Evolutionary conservation across 495 filamentous ascomycete species (phyloP), one percentile per base, ranked within the genome.

Genomic region (Glutinoglossum americanum): DNA sequence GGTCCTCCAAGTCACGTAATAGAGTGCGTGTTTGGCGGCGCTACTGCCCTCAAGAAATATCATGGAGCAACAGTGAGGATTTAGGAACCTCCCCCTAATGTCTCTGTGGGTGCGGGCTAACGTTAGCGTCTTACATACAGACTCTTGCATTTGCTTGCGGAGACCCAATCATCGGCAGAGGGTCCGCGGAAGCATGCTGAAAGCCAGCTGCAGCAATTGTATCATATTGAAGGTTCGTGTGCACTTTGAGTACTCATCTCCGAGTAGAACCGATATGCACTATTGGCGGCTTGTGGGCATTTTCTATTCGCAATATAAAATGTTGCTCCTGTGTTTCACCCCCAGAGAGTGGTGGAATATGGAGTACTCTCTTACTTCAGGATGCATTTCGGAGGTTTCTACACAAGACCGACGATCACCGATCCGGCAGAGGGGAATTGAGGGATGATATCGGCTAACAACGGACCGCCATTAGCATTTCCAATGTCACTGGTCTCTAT

Each of bases 161-260:
- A 83, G 68, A 92, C 89, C 17, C 87, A 93, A 67, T 78, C 79
- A 57, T 60, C 81, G 56, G 72, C 75, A 26, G 79, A 85, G 62
- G 78, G 73, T 51, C 78, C 82, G 19, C 79, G 89, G 66, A 85
- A 81, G 65, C 75, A 85, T 60, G 89, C 89, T 59, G 89, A 95
- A 69, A 72, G 78, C 61, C 82, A 86, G 48, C 76, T 95, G 54
- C 72, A 76, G 64, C 77, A 77, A 51, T 78, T 85, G 35, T 76
- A 81, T 59, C 66, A 68, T 28, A 84, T 80, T 64, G 71, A 73
- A 33, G 39, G 28, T 58, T 15, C 11, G 44, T 58, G 23, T 8
- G 25, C 10, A 19, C 15, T 11, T 41, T 41, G 37, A 11, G 15
- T 17, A 15, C 10, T 17, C 37, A 11, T 2, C 49, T 5, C n/a